A percentile compares a stretch with the other conserved stretches of the same genome.
Conservation (phyloP, 441 rosid species). For the Gossypium gossypioides region DNA sequence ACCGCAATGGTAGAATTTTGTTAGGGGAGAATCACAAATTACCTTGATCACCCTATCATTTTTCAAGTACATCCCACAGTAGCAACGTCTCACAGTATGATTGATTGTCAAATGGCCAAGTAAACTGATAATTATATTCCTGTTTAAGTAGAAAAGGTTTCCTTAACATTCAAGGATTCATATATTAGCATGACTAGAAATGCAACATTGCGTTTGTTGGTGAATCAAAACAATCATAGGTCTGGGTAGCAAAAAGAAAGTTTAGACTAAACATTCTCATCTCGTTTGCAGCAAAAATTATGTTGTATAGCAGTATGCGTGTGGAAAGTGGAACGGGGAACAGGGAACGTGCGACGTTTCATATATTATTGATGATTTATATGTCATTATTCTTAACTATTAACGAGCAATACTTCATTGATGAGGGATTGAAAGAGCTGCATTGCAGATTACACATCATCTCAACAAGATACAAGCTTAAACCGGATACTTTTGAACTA, state of each 20-base stretch:
- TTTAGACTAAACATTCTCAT: background rate
- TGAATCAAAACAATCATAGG: background rate
- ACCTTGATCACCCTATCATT: background rate
- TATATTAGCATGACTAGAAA: background rate
- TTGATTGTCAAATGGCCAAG: background rate
- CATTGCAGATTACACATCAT: background rate
- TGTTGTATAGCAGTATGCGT: background rate
- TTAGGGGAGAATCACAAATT: background rate
- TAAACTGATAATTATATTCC: background rate
- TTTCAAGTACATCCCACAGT: background rate
- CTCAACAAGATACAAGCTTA: slow-evolving; percentile 18
- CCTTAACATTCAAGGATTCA: background rate
- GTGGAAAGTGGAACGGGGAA: background rate
- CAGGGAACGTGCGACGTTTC: too few relatives aligned
- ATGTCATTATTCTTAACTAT: background rate
- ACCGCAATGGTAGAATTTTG: background rate
- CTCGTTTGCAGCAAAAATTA: background rate
- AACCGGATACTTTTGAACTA: slow-evolving; percentile 6
- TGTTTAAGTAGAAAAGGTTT: background rate
- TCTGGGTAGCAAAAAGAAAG: background rate
- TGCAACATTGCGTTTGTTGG: background rate
- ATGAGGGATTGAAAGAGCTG: slow-evolving; percentile 3
- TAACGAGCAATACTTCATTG: slow-evolving; percentile 2
- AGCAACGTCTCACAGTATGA: background rate
- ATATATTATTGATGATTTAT: background rate